These are phyloP conservation scores for Xylaria sp. DNA, from an alignment of 2,329 filamentous ascomycete species.

Conservation along the genomic window DNA sequence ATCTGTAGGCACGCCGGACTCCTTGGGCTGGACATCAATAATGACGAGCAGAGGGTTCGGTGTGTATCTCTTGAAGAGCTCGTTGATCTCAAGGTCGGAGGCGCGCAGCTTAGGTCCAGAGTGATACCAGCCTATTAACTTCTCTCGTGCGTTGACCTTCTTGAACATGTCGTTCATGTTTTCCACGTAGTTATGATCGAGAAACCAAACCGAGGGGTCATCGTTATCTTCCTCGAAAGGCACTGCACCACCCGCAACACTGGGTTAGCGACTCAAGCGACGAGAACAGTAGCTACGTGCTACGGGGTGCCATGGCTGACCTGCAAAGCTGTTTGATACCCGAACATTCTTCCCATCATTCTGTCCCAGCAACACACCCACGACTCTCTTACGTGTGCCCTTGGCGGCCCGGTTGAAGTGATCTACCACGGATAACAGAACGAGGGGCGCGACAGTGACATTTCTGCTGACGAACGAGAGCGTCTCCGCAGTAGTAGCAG, in stretches of 20 bases:
- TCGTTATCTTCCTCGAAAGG: slow-evolving; percentile 99
- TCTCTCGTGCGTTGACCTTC: slow-evolving; percentile 98
- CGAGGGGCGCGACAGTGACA: slow-evolving; percentile 96
- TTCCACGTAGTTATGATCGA: slow-evolving; percentile 99
- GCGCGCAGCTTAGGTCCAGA: slow-evolving; percentile 96
- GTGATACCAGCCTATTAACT: slow-evolving; percentile 99
- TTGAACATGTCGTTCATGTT: slow-evolving; percentile 99
- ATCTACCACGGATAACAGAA: slow-evolving; percentile 97
- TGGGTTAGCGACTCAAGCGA: slow-evolving; percentile 27
- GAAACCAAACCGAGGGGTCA: slow-evolving; percentile 97
- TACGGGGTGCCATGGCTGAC: slow-evolving; percentile 60
- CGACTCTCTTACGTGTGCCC: slow-evolving; percentile 85
- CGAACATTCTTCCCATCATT: slow-evolving; percentile 96
- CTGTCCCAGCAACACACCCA: slow-evolving; percentile 93
- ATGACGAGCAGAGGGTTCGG: slow-evolving; percentile 96
- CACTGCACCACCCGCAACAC: slow-evolving; percentile 63
- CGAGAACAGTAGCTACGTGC: background rate
- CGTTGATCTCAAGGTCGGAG: slow-evolving; percentile 98
- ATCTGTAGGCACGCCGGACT: slow-evolving; percentile 96
- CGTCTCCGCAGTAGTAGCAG: slow-evolving; percentile 95
- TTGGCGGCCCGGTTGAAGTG: slow-evolving; percentile 96
- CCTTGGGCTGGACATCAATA: slow-evolving; percentile 97
- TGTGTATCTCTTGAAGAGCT: slow-evolving; percentile 99
- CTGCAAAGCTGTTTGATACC: slow-evolving; percentile 98
- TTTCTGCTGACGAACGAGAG: slow-evolving; percentile 93